Evolutionary conservation across 1,284 basidiomycete species (phyloP).

Genomic region (Ustilago xerochloae): DNA sequence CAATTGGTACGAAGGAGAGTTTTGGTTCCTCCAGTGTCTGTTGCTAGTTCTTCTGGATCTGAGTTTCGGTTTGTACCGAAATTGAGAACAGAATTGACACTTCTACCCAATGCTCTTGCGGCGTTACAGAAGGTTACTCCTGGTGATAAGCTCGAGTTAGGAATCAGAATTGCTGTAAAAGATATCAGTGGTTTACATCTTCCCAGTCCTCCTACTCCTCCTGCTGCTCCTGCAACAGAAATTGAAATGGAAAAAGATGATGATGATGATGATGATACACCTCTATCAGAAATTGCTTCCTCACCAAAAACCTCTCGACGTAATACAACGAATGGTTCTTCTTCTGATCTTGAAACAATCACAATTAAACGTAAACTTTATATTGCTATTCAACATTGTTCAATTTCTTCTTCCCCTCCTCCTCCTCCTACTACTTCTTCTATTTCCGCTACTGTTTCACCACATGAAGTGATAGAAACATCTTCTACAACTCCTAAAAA

Average conservation of each 20-base stretch:
- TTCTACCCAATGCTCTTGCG: conserved; percentile 4
- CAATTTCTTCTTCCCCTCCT: conserved; percentile 1
- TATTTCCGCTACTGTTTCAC: background rate
- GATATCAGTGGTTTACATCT: conserved; percentile 3
- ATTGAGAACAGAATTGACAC: conserved; percentile 1
- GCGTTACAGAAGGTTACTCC: background rate
- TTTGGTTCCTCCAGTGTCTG: background rate
- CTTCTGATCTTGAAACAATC: background rate
- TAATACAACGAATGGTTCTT: background rate
- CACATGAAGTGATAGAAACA: too few relatives aligned
- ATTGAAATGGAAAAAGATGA: background rate
- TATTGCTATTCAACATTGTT: conserved; percentile 26
- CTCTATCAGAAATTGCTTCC: conserved; percentile 29
- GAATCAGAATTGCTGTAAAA: conserved; percentile 2
- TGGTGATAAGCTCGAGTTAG: conserved; percentile 2
- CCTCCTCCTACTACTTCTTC: too few relatives aligned
- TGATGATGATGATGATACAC: conserved; percentile 40
- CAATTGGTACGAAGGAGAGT: conserved; percentile 31
- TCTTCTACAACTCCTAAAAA: background rate
- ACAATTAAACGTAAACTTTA: background rate
- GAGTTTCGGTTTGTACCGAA: background rate
- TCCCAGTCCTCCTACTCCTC: too few relatives aligned
- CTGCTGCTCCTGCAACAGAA: too few relatives aligned
- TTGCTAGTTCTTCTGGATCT: too few relatives aligned
- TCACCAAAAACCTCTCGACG: background rate